phyloP scores from a whole-genome alignment of 805 yeast species.

The Monosporozyma aquatica region DNA sequence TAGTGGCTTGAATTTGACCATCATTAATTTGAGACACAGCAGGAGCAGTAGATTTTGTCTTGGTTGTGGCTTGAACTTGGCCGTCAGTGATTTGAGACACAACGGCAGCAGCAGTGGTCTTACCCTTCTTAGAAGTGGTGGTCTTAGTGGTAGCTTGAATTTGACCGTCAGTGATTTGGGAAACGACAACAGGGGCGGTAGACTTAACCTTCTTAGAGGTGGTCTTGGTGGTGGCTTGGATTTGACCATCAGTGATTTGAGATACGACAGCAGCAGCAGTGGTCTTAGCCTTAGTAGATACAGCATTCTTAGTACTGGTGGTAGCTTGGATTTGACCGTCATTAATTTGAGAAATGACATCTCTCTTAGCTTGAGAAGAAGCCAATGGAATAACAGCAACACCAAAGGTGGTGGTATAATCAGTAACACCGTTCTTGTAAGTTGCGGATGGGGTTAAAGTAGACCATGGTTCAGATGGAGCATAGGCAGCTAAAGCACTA shows the following conservation, averaged over 20 bases:
- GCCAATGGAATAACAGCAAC: slow-evolving; percentile 35
- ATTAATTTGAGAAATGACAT: slow-evolving; percentile 34
- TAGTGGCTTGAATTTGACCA: slow-evolving; percentile 17
- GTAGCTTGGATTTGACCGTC: slow-evolving; percentile 36
- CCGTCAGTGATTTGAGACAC: slow-evolving; percentile 37
- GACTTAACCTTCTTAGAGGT: slow-evolving; percentile 28
- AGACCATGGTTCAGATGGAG: slow-evolving; percentile 32
- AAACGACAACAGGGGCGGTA: slow-evolving; percentile 25
- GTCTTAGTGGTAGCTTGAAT: slow-evolving; percentile 32
- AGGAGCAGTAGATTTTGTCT: slow-evolving; percentile 32
- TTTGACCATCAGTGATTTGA: slow-evolving; percentile 46
- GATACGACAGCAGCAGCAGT: slow-evolving; percentile 33
- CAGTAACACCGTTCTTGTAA: slow-evolving; percentile 31
- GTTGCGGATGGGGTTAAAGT: slow-evolving; percentile 34
- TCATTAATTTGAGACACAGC: slow-evolving; percentile 26
- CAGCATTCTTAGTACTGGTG: slow-evolving; percentile 15
- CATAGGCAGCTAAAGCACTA: slow-evolving; percentile 18
- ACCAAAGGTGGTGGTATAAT: slow-evolving; percentile 33
- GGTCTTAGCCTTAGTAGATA: slow-evolving; percentile 30
- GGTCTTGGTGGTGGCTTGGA: slow-evolving; percentile 35
- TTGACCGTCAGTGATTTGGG: slow-evolving; percentile 39
- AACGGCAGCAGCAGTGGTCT: slow-evolving; percentile 26
- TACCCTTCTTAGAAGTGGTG: slow-evolving; percentile 25
- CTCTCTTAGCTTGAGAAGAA: slow-evolving; percentile 32
- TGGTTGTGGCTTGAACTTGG: slow-evolving; percentile 32